Evolutionary conservation across 805 yeast species (phyloP).

Genomic region (Yarrowia sp.): DNA sequence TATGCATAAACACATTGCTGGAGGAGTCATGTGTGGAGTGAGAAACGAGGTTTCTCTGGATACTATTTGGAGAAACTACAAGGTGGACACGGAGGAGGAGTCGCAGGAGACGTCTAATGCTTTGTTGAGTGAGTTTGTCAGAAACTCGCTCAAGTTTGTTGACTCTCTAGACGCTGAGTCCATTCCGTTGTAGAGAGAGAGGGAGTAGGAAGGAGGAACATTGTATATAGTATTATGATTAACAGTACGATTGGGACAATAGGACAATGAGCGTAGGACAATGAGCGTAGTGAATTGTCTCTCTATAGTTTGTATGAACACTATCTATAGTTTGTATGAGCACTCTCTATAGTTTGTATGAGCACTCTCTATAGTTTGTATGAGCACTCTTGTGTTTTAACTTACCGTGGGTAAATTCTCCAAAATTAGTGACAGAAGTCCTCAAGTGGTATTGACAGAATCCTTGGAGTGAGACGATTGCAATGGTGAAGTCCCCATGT

Average conservation of each 20-base stretch:
- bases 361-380: no score
- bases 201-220: no score
- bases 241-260: neutral
- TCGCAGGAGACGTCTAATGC: neutral
- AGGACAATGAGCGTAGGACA: no score
- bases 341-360: no score
- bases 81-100: neutral
- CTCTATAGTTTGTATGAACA: no score
- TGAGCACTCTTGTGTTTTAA: no score
- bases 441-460: no score
- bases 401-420: no score
- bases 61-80: neutral
- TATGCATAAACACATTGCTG: neutral
- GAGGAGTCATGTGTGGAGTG: conserved; percentile 1
- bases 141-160: conserved; percentile 2
- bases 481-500: neutral
- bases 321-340: no score
- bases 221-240: conserved; percentile 14
- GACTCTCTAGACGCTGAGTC: conserved; percentile 4
- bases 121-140: neutral
- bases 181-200: neutral
- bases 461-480: no score
- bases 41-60: neutral
- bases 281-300: no score
- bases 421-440: no score